Evolutionary conservation across 345 rosid genomes (phyloP).

Genomic region (Citrus maxima): DNA sequence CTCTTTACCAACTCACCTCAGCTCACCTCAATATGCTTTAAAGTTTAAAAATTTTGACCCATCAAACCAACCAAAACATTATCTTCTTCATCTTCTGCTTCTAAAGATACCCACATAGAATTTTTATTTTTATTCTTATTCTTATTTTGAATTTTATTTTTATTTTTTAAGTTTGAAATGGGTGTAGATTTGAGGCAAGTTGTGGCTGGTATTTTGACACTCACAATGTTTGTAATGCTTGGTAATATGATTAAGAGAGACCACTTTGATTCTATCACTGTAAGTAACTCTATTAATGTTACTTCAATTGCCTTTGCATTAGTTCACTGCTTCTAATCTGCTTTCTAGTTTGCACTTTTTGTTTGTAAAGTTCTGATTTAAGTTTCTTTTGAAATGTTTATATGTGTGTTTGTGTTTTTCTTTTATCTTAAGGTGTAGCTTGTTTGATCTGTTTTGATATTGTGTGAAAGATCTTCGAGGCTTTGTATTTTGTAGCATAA

Average conservation of each 20-base stretch:
- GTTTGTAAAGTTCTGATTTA: not conserved
- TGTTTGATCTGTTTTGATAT: not conserved
- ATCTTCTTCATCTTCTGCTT: not conserved
- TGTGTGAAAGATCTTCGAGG: not conserved
- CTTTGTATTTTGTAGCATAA: not conserved
- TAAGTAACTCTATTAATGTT: constrained; percentile 16
- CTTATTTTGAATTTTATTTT: not conserved
- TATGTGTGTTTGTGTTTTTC: not conserved
- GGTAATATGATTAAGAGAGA: constrained; percentile 97
- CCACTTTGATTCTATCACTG: constrained; percentile 71
- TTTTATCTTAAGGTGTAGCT: not conserved
- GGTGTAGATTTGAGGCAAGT: constrained; percentile 96
- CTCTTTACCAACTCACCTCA: not conserved
- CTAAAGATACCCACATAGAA: not conserved
- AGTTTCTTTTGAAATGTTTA: not conserved
- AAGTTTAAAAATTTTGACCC: not conserved
- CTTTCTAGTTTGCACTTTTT: not conserved
- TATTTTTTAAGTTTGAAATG: constrained; percentile 24
- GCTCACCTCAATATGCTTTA: not conserved
- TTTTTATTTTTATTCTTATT: not conserved
- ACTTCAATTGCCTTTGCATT: not conserved
- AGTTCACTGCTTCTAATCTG: not conserved
- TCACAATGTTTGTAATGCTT: constrained; percentile 97
- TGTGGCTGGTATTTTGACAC: constrained; percentile 82
- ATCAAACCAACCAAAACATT: not conserved